A percentile compares a stretch with the other conserved stretches of the same genome.
phyloP scores from a whole-genome alignment of 2,329 filamentous ascomycete species.

The Pseudogymnoascus pannorum region DNA sequence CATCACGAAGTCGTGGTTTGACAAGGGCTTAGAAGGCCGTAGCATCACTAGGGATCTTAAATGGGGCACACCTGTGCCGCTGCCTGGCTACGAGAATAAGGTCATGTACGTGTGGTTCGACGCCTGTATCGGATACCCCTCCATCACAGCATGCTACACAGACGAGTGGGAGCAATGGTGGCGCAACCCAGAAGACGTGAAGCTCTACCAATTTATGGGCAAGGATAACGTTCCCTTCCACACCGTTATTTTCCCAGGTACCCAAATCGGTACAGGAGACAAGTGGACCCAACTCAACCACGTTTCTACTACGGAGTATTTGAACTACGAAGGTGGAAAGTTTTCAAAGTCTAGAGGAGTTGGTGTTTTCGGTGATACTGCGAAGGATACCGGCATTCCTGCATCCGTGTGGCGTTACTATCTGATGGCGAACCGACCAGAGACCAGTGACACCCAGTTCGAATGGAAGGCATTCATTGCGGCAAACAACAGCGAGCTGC shows the following conservation, averaged over 20 bases:
- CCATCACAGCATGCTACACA: conserved; percentile 86
- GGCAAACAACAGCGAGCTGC: conserved; percentile 83
- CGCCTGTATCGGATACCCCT: conserved; percentile 90
- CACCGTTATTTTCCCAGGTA: conserved; percentile 84
- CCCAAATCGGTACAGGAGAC: conserved; percentile 74
- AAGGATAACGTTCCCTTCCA: conserved; percentile 82
- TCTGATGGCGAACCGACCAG: conserved; percentile 75
- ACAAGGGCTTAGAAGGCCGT: conserved; percentile 75
- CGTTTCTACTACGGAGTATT: conserved; percentile 81
- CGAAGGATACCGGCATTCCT: conserved; percentile 75
- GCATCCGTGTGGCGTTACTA: conserved; percentile 93
- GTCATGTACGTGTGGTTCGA: conserved; percentile 88
- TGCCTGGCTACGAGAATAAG: conserved; percentile 59
- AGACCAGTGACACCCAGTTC: conserved; percentile 81
- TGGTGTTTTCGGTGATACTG: conserved; percentile 86
- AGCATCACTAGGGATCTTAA: conserved; percentile 89
- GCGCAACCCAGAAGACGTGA: conserved; percentile 80
- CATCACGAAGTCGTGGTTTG: conserved; percentile 75
- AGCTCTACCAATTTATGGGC: conserved; percentile 92
- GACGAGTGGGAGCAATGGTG: conserved; percentile 91
- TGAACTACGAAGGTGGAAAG: conserved; percentile 84
- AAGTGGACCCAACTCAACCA: conserved; percentile 87
- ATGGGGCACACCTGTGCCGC: conserved; percentile 61
- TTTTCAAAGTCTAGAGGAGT: conserved; percentile 88
- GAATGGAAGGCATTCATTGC: conserved; percentile 80